Percentiles rank a stretch among this genome's conserved stretches.
Evolutionary conservation across 2,329 filamentous ascomycete species (phyloP).

Genomic region (Magnaporthiopsis incrustans): DNA sequence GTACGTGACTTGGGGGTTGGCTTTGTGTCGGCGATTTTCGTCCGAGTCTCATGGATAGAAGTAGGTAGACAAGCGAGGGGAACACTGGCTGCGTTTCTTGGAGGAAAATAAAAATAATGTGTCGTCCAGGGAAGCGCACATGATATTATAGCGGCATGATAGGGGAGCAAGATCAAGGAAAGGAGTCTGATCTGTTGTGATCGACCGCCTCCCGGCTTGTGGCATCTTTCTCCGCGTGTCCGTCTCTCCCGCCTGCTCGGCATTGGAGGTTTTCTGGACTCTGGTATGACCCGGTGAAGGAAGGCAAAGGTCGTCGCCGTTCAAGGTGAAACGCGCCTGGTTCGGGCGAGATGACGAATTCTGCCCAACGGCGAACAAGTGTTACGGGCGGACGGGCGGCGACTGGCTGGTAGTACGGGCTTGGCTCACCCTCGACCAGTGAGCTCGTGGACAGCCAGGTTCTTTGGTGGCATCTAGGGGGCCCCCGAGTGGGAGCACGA

Average conservation of each 20-base stretch:
- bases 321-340: constrained; percentile 1
- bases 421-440: neutral
- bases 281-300: neutral
- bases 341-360: constrained; percentile 3
- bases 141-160: neutral
- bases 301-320: neutral
- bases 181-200: neutral
- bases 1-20: neutral
- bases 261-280: neutral
- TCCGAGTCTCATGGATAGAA: neutral
- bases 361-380: neutral
- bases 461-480: neutral
- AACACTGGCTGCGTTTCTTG: neutral
- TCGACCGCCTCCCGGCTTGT: neutral
- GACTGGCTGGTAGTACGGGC: neutral
- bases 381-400: neutral
- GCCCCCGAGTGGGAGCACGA: neutral
- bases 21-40: neutral
- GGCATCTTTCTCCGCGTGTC: neutral
- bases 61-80: neutral
- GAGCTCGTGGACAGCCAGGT: neutral
- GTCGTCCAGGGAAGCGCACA: neutral
- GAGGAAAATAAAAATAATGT: too few species aligned
- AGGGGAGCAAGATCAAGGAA: neutral
- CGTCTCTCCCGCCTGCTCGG: constrained; percentile 1